Percentiles rank a stretch among this genome's conserved stretches.
These are phyloP conservation scores for Suillus placidus DNA, from an alignment of 768 basidiomycete genomes.

Conservation along the genomic window DNA sequence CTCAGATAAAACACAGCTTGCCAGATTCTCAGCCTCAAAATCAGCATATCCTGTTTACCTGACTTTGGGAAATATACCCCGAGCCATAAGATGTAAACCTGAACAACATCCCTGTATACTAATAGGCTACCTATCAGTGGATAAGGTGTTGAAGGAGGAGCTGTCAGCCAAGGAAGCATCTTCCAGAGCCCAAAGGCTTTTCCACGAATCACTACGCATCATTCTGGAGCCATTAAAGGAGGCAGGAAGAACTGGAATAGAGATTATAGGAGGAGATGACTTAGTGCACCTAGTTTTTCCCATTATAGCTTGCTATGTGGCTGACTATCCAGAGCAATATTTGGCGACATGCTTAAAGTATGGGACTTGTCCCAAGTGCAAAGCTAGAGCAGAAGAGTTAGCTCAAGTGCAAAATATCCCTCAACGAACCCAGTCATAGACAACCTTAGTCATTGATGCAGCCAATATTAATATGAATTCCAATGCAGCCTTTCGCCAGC, in stretches of 20 bases:
- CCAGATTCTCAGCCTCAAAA: constrained; percentile 41
- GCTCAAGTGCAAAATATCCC: too few species aligned
- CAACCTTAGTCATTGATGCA: too few species aligned
- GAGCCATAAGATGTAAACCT: constrained; percentile 40
- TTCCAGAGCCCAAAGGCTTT: constrained; percentile 7
- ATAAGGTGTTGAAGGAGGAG: constrained; percentile 31
- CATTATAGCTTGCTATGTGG: constrained; percentile 13
- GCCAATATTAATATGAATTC: too few species aligned
- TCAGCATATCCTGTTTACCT: constrained; percentile 48
- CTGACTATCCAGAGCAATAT: constrained; percentile 14
- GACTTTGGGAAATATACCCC: constrained; percentile 45
- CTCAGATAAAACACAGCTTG: constrained; percentile 48
- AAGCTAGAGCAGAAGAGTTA: neutral
- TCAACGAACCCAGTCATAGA: too few species aligned
- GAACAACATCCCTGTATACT: constrained; percentile 38
- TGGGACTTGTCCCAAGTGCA: constrained; percentile 8
- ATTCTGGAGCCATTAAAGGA: constrained; percentile 20
- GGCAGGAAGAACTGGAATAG: constrained; percentile 17
- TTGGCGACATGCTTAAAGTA: constrained; percentile 9
- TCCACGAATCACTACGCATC: neutral
- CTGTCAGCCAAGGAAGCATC: constrained; percentile 20
- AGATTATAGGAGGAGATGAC: constrained; percentile 14
- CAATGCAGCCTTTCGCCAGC: too few species aligned
- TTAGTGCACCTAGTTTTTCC: neutral
- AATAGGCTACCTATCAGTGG: constrained; percentile 43